Evolutionary conservation across 2,329 filamentous ascomycete species (phyloP).

Genomic region (Fusarium metavorans): DNA sequence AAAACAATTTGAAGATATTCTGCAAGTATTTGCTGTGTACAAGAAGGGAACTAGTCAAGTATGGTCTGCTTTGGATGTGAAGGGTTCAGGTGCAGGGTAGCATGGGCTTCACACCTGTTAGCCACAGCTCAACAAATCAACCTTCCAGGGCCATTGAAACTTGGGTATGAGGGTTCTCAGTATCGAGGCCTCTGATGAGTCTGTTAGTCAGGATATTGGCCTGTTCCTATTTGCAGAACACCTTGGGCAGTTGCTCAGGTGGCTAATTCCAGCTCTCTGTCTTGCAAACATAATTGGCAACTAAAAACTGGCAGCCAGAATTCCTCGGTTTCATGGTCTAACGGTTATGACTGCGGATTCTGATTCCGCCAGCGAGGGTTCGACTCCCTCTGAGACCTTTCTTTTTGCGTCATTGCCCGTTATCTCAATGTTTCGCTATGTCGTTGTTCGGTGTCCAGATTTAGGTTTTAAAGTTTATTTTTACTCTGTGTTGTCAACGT

Average conservation of each 20-base stretch:
- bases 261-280: rapidly evolving
- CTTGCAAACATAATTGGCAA: not conserved
- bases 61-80: too few species aligned
- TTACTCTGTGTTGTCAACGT: not conserved
- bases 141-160: not conserved
- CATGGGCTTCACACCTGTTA: not conserved
- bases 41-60: not conserved
- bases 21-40: too few species aligned
- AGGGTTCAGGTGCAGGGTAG: not conserved
- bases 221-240: not conserved
- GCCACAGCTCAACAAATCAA: not conserved
- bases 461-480: not conserved
- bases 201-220: too few species aligned
- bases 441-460: not conserved
- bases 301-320: not conserved
- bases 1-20: too few species aligned
- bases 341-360: conserved; percentile 40
- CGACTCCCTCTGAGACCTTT: conserved; percentile 37
- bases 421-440: not conserved
- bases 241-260: not conserved
- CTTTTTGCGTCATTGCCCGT: conserved; percentile 10
- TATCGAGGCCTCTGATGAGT: not conserved
- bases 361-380: conserved; percentile 39
- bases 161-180: not conserved
- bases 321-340: conserved; percentile 34